Evolutionary conservation across 495 filamentous ascomycete genomes (phyloP), one percentile per base, ranked within the genome.

Genomic region (Penicillium simplicissimum): DNA sequence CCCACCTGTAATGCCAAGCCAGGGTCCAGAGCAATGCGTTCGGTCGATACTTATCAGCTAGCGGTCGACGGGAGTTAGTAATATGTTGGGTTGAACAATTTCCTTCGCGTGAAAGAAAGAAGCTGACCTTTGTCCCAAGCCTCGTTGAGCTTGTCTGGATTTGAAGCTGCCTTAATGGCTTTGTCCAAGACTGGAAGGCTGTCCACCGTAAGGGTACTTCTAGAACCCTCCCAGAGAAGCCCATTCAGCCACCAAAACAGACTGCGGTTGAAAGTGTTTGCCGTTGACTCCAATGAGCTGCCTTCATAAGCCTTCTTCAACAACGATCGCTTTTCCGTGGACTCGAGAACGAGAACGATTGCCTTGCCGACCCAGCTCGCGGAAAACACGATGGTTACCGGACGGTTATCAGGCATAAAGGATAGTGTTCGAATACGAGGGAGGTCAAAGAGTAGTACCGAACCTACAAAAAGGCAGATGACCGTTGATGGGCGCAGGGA

Each of bases 191-290:
- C 60, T 23, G 69, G 79, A 7, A 87, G 56, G 31, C 78, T 76
- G 5, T 77, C 67, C 14, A 73, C 62, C 2, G 71, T 65, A 2
- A 88, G 68, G 9, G 75, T 66, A 31, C 63, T 73, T 10, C 57
- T 72, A 38, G 80, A 82, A 0, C 85, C 85, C 14, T 63, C 60
- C 17, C 56, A 60, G 23, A 89, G 76, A 7, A 88, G 58, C 23
- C 33, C 53, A 61, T 83, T 85, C 35, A 87, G 69, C 85, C 86
- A 88, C 59, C 70, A 81, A 67, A 84, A 85, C 5, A 83, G 63
- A n/a, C 62, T 71, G 1, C 79, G 75, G 42, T 67, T 79, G 57
- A 81, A 79, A 1, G 84, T 66, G 1, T 83, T 76, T 55, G 70
- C 77, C 1, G 79, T 84, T 34, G 79, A 77, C 67, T 90, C 87